Conservation (phyloP, 1,284 basidiomycete genomes). For the Rhodofomes roseus region DNA sequence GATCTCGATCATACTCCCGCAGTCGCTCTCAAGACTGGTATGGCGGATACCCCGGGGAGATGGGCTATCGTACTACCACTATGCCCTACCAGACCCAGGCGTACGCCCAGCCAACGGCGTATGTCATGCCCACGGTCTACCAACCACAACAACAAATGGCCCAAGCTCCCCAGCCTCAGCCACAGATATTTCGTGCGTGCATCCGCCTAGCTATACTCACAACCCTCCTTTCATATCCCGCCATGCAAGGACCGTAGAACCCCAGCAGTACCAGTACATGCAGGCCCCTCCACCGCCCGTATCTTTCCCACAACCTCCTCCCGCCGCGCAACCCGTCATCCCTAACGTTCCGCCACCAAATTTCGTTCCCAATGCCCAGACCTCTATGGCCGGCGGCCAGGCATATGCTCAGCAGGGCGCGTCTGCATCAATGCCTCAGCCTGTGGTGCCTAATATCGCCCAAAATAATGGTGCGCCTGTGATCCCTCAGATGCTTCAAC, state of each 20-base stretch:
- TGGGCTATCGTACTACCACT: not conserved
- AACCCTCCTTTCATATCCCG: not conserved
- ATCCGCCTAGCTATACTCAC: not conserved
- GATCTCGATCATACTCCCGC: not conserved
- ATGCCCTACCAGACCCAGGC: not conserved
- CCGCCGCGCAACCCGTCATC: constrained; percentile 8
- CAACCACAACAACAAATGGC: constrained; percentile 1
- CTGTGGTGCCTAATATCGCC: constrained; percentile 4
- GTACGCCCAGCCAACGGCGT: not conserved
- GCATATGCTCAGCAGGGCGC: not conserved
- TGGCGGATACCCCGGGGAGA: constrained; percentile 1
- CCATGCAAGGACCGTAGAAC: constrained; percentile 4
- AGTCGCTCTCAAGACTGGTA: not conserved
- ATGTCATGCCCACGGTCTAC: not conserved
- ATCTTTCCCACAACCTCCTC: constrained; percentile 11
- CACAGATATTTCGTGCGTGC: constrained; percentile 4
- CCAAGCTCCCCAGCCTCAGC: not conserved
- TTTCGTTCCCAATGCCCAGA: constrained; percentile 7
- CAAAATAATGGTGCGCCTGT: constrained; percentile 1
- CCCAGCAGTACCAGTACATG: constrained; percentile 9
- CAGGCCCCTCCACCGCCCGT: constrained; percentile 1
- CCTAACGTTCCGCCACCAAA: constrained; percentile 12
- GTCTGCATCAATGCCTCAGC: constrained; percentile 1
- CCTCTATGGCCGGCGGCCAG: not conserved
- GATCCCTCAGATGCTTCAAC: constrained; percentile 4